Evolutionary conservation across 2,329 filamentous ascomycete genomes (phyloP).

Genomic region (Verticillium longisporum): DNA sequence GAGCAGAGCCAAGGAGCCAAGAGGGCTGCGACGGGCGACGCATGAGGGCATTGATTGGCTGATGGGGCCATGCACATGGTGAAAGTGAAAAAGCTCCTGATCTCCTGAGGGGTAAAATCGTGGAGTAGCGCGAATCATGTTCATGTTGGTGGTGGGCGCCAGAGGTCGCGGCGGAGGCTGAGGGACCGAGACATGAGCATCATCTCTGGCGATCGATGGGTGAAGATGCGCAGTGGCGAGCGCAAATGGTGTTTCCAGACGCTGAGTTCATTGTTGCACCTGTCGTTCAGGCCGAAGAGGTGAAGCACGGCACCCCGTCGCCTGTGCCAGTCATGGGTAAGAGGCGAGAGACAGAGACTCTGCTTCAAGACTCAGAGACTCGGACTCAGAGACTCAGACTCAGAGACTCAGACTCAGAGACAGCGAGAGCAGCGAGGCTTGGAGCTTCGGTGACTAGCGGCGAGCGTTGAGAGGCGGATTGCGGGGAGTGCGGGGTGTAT

Average conservation of each 20-base stretch:
- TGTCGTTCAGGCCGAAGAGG: neutral
- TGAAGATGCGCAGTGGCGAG: neutral
- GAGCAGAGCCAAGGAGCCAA: neutral
- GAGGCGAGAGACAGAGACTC: neutral
- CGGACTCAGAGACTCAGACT: no score
- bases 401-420: no score
- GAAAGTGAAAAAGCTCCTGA: neutral
- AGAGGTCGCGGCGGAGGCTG: neutral
- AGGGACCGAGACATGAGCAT: neutral
- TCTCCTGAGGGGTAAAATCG: neutral
- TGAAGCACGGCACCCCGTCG: neutral
- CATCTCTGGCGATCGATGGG: neutral
- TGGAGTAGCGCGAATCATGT: neutral
- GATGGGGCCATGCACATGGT: neutral
- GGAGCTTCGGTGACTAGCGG: neutral
- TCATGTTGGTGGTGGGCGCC: neutral
- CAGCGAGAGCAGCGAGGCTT: neutral
- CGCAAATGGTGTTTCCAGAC: neutral
- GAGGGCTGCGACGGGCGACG: neutral
- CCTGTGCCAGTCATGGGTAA: neutral
- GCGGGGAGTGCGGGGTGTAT: neutral
- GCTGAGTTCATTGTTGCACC: neutral
- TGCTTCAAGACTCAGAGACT: no score
- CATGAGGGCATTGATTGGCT: neutral
- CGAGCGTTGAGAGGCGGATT: neutral